phyloP scores from a whole-genome alignment of 768 basidiomycete species.

The Lepiota brunneoincarnata region DNA sequence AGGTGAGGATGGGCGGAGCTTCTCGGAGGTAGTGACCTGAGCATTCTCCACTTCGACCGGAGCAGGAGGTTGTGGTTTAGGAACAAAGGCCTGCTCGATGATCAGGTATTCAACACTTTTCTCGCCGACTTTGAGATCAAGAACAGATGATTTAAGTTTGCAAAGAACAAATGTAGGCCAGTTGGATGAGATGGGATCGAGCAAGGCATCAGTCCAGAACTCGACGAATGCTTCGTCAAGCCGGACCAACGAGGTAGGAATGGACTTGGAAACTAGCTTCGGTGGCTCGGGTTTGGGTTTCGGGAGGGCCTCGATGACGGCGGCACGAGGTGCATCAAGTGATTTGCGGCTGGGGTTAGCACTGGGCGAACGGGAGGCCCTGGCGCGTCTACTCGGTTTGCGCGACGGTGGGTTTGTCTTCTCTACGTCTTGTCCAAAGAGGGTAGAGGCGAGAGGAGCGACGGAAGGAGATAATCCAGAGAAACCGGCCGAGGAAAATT shows the following conservation, averaged over 20 bases:
- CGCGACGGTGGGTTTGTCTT: constrained; percentile 28
- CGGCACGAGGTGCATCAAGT: constrained; percentile 16
- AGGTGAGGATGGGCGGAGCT: constrained; percentile 31
- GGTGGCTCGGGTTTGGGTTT: constrained; percentile 5
- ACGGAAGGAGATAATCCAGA: constrained; percentile 35
- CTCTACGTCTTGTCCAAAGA: constrained; percentile 61
- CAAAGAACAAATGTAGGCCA: constrained; percentile 75
- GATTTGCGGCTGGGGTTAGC: constrained; percentile 20
- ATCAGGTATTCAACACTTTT: constrained; percentile 62
- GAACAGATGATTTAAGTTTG: constrained; percentile 48
- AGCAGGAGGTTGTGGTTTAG: constrained; percentile 30
- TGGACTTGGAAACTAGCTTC: constrained; percentile 37
- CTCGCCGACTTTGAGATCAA: constrained; percentile 23
- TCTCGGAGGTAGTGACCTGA: constrained; percentile 2
- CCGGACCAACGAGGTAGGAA: constrained; percentile 46
- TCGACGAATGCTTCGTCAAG: constrained; percentile 83
- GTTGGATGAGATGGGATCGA: constrained; percentile 59
- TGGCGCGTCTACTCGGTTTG: constrained; percentile 21
- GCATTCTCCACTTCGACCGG: constrained; percentile 11
- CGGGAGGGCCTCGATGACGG: background rate
- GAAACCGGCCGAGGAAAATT: constrained; percentile 69
- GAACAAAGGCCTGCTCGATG: constrained; percentile 58
- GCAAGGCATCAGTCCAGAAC: constrained; percentile 74
- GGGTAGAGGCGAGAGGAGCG: constrained; percentile 50
- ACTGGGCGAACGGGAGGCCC: constrained; percentile 12